phyloP scores from a whole-genome alignment of 805 yeast species.

The Clavispora carvajalis region DNA sequence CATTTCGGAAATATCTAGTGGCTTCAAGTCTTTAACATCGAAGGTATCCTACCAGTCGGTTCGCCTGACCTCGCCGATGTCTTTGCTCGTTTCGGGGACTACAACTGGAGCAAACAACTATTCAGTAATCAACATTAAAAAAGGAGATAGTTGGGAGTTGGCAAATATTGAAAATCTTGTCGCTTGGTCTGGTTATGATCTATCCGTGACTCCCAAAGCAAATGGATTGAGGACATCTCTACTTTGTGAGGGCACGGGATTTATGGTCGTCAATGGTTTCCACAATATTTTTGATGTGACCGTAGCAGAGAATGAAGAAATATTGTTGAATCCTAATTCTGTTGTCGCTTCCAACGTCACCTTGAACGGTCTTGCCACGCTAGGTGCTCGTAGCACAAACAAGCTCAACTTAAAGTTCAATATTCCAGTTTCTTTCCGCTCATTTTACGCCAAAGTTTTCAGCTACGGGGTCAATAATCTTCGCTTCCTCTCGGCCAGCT shows the following conservation, averaged over 20 bases:
- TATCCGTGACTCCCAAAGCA: background rate
- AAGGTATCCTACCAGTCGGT: constrained; percentile 10
- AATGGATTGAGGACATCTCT: background rate
- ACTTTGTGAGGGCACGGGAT: constrained; percentile 1
- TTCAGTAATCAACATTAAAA: constrained; percentile 2
- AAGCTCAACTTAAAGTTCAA: background rate
- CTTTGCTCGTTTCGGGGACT: constrained; percentile 7
- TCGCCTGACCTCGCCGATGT: constrained; percentile 5
- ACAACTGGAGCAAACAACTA: constrained; percentile 1
- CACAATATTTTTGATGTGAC: background rate
- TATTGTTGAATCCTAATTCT: background rate
- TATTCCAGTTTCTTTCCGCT: background rate
- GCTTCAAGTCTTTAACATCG: constrained; percentile 4
- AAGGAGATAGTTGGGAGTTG: constrained; percentile 7
- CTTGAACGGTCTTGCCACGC: background rate
- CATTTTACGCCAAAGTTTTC: background rate
- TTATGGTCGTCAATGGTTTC: background rate
- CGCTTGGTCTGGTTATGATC: constrained; percentile 12
- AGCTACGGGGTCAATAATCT: background rate
- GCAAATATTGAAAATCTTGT: constrained; percentile 1
- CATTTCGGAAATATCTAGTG: constrained; percentile 1
- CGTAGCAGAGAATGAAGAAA: background rate
- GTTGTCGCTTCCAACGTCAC: constrained; percentile 1
- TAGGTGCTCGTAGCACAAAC: background rate
- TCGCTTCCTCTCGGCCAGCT: background rate